Base-by-base conservation (phyloP, 2,329 filamentous ascomycete species). In the Pyrenophora graminea region DNA sequence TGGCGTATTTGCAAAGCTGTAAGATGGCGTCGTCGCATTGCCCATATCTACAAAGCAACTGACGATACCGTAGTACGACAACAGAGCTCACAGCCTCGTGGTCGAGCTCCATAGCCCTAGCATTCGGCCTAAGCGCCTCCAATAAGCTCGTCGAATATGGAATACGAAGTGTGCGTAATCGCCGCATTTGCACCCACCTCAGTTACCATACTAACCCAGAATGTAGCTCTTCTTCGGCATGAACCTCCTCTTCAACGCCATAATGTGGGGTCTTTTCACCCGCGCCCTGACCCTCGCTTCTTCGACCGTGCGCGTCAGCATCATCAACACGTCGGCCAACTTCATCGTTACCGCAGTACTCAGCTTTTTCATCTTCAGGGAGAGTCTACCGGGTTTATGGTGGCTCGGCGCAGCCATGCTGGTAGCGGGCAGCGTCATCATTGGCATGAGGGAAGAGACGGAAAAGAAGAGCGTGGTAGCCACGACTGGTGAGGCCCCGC, bases 191-290 rank as follows among this genome's bases (percentile, higher is more conserved):
- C 33, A 19, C 36, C 37, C 37, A 10, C 9, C 36, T 17, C 31
- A 13, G 10, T 50, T 54, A 40, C 13, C 15, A 13, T 27, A 32
- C 50, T 53, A 23, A 53, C n/a, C 27, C n/a, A 21, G 18, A 13
- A 10, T 5, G 39, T 59, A 90, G 87, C 74, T 82, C 36, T 92
- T 92, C 78, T 92, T 93, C 65, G 81, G 77, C 1, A 79, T 92
- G 10, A 93, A 91, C 64, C 79, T 91, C 38, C 71, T 82, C 44
- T 91, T 91, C 73, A 91, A 91, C 66, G 87, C 83, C 45, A 78
- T 90, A 73, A 93, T 93, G 89, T 93, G 89, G 89, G 85, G 87
- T 0, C 81, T 93, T 40, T 93, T 92, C 76, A 93, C 89, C 6
- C 82, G 84, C 42, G 89, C 89, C 45, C 82, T 93, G n/a, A 85